A percentile compares a stretch with the other conserved stretches of the same genome.
Conservation (phyloP, 2,329 filamentous ascomycete species). For the Colletotrichum brevisporum region DNA sequence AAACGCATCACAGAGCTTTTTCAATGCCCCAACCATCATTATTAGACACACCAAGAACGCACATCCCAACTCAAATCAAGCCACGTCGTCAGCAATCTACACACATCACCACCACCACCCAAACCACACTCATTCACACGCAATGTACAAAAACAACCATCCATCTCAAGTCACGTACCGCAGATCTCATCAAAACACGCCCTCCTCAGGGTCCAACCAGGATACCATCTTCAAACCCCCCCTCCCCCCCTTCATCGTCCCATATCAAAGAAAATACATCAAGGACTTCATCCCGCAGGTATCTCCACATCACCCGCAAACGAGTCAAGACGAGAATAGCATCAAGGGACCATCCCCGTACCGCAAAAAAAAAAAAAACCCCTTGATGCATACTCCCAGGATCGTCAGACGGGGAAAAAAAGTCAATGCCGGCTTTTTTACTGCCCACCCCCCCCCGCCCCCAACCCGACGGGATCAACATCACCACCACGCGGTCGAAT, state of each 20-base stretch:
- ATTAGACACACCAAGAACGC: too few relatives aligned
- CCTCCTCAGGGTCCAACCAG: too few relatives aligned
- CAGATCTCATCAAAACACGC: too few relatives aligned
- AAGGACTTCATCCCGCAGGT: conserved; percentile 20
- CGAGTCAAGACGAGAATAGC: conserved; percentile 20
- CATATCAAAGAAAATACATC: conserved; percentile 14
- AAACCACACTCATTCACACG: too few relatives aligned
- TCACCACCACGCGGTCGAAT: not conserved
- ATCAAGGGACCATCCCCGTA: conserved; percentile 15
- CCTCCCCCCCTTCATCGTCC: not conserved
- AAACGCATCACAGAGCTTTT: too few relatives aligned
- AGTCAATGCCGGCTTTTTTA: conserved; percentile 2
- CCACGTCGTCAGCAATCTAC: too few relatives aligned
- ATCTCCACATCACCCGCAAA: conserved; percentile 27
- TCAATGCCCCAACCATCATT: too few relatives aligned
- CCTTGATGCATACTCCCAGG: conserved; percentile 16
- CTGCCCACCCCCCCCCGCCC: not conserved
- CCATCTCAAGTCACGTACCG: too few relatives aligned
- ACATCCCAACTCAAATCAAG: too few relatives aligned
- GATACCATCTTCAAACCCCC: not conserved
- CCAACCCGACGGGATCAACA: not conserved
- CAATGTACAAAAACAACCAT: too few relatives aligned
- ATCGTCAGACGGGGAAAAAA: conserved; percentile 5
- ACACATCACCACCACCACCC: too few relatives aligned
- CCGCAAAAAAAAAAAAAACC: conserved; percentile 5